Percentiles rank a stretch among this genome's conserved stretches.
Evolutionary conservation across 1,284 basidiomycete genomes (phyloP).

Genomic region (Apiotrichum laibachii): DNA sequence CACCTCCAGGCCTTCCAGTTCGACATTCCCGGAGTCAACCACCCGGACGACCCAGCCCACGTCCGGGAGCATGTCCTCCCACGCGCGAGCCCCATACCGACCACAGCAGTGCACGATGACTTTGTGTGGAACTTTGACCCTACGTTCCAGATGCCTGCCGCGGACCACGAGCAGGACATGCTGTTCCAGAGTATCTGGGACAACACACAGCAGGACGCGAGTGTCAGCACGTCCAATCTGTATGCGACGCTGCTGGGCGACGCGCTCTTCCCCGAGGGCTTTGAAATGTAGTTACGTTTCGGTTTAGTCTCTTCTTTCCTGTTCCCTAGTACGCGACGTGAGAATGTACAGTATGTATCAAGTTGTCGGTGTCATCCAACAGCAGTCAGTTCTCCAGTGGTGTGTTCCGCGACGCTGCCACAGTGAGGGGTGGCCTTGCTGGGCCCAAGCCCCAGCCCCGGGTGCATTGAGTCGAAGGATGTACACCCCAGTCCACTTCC

Average conservation of each 20-base stretch:
- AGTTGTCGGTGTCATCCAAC: too few relatives aligned
- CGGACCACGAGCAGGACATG: slow-evolving; percentile 18
- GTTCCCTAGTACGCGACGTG: too few relatives aligned
- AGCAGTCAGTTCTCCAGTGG: too few relatives aligned
- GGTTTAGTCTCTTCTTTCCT: too few relatives aligned
- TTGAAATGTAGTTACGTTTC: neutral
- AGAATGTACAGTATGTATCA: too few relatives aligned
- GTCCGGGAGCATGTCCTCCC: too few relatives aligned
- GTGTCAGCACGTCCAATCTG: slow-evolving; percentile 7
- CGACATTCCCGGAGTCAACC: neutral
- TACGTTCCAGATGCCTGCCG: slow-evolving; percentile 19
- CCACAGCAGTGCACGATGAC: neutral
- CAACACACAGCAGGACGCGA: slow-evolving; percentile 4
- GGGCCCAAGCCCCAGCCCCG: too few relatives aligned
- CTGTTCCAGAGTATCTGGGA: slow-evolving; percentile 13
- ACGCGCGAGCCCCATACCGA: too few relatives aligned
- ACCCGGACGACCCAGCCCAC: neutral
- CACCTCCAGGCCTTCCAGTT: neutral
- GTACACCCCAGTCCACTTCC: too few relatives aligned
- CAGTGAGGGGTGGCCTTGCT: too few relatives aligned
- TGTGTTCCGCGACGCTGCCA: too few relatives aligned
- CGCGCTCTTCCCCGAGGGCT: slow-evolving; percentile 11
- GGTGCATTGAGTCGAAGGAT: too few relatives aligned
- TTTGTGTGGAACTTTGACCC: slow-evolving; percentile 19
- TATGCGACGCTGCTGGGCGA: slow-evolving; percentile 23